These are phyloP conservation scores for Mortierella sp. DNA, from an alignment of 371 early-diverging fungal species.

Conservation along the genomic window DNA sequence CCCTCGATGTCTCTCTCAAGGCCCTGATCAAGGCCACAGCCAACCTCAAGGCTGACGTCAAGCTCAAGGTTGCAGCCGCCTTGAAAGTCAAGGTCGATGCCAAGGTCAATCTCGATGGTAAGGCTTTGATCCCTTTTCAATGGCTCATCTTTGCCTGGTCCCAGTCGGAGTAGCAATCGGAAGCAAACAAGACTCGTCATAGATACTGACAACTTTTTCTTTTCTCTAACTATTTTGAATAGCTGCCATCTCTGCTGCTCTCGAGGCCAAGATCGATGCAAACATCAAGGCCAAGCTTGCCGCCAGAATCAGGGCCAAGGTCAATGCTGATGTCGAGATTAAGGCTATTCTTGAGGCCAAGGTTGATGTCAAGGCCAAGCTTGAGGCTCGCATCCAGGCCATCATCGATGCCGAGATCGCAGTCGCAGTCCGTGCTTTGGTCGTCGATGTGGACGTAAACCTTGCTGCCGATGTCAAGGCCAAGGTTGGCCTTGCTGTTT, in stretches of 20 bases:
- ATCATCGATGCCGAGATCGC: not conserved
- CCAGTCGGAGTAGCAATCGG: no score
- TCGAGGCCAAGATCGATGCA: conserved; percentile 1
- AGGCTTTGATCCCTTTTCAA: no score
- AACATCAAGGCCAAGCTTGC: no score
- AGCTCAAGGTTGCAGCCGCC: no score
- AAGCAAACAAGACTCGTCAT: not conserved
- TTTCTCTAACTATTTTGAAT: no score
- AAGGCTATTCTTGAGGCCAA: not conserved
- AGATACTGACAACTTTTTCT: not conserved
- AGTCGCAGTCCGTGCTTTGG: not conserved
- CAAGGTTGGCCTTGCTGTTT: not conserved
- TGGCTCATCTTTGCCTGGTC: no score
- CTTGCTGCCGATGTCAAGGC: not conserved
- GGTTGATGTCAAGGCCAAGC: not conserved
- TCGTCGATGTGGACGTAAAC: not conserved
- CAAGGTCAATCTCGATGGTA: not conserved
- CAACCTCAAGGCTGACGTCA: not conserved
- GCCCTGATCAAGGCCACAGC: not conserved
- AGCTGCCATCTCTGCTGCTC: not conserved
- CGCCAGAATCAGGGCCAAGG: no score
- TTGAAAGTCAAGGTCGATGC: no score
- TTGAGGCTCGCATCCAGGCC: not conserved
- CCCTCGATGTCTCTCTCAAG: not conserved
- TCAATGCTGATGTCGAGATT: not conserved